phyloP scores from a whole-genome alignment of 495 filamentous ascomycete species.

The Podospora conica region DNA sequence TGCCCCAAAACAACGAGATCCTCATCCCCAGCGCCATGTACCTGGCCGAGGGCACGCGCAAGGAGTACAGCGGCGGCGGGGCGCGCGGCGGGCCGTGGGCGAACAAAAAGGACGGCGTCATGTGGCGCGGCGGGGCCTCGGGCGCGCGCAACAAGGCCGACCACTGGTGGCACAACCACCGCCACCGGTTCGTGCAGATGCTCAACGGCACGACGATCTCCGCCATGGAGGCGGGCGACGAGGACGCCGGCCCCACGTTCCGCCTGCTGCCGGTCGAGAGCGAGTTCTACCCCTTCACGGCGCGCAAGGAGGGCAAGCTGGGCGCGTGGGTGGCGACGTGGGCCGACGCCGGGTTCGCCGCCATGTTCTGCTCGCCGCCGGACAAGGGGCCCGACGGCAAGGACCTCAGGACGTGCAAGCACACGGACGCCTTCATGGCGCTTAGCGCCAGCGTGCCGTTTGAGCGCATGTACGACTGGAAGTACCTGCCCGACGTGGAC shows the following conservation, averaged over 20 bases:
- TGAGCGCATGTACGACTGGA: slow-evolving; percentile 12
- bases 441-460: slow-evolving; percentile 1
- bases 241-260: slow-evolving; percentile 31
- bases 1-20: slow-evolving; percentile 71
- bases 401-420: slow-evolving; percentile 9
- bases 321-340: slow-evolving; percentile 34
- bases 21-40: slow-evolving; percentile 74
- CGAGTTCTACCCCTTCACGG: slow-evolving; percentile 17
- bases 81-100: slow-evolving; percentile 48
- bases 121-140: slow-evolving; percentile 67
- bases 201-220: slow-evolving; percentile 56
- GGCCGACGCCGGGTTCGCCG: slow-evolving; percentile 37
- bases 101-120: slow-evolving; percentile 47
- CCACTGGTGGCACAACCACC: slow-evolving; percentile 63
- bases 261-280: slow-evolving; percentile 32
- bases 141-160: slow-evolving; percentile 56
- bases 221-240: slow-evolving; percentile 30
- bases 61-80: slow-evolving; percentile 48
- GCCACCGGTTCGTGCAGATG: slow-evolving; percentile 62
- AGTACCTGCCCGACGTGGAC: slow-evolving; percentile 40
- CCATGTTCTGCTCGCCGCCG: slow-evolving; percentile 32
- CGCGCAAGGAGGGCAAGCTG: slow-evolving; percentile 19
- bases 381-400: slow-evolving; percentile 24
- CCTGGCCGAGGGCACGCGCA: slow-evolving; percentile 51
- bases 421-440: slow-evolving; percentile 4